Percentiles rank a stretch among this genome's conserved stretches.
Evolutionary conservation across 331 rosid genomes (phyloP).

Genomic region (Malus hybrid): DNA sequence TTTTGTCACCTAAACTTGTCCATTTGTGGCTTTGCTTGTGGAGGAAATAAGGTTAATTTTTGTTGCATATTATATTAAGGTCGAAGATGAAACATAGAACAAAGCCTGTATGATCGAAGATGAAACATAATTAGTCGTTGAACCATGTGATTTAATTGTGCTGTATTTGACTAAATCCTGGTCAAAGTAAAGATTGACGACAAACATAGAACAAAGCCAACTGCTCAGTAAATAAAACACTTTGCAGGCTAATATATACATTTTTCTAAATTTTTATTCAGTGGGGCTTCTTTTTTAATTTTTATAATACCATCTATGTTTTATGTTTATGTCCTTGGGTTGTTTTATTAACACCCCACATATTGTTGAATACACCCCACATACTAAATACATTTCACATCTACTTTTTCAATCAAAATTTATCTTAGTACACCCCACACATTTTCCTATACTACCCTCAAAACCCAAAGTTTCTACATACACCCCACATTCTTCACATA

Average conservation of each 20-base stretch:
- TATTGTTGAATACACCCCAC: no score
- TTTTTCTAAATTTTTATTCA: neutral
- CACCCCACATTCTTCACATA: no score
- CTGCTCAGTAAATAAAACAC: neutral
- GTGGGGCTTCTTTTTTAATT: neutral
- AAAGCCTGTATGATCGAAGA: neutral
- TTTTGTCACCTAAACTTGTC: neutral
- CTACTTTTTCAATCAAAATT: no score
- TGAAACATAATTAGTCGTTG: conserved; percentile 26
- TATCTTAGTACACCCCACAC: no score
- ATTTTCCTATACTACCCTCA: no score
- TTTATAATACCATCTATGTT: neutral
- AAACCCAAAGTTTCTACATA: no score
- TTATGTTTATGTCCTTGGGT: neutral
- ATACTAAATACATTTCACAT: no score
- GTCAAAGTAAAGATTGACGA: conserved; percentile 21
- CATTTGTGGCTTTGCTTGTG: neutral
- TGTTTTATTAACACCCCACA: neutral
- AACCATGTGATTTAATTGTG: conserved; percentile 7
- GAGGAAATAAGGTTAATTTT: neutral
- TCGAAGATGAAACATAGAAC: neutral
- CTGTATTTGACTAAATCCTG: neutral
- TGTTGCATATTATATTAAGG: neutral
- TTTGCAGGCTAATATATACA: neutral
- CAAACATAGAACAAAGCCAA: neutral